Percentiles rank a stretch among this genome's conserved stretches.
These are phyloP conservation scores for Lecanicillium sp. DNA, from an alignment of 2,329 filamentous ascomycete genomes.

Conservation along the genomic window DNA sequence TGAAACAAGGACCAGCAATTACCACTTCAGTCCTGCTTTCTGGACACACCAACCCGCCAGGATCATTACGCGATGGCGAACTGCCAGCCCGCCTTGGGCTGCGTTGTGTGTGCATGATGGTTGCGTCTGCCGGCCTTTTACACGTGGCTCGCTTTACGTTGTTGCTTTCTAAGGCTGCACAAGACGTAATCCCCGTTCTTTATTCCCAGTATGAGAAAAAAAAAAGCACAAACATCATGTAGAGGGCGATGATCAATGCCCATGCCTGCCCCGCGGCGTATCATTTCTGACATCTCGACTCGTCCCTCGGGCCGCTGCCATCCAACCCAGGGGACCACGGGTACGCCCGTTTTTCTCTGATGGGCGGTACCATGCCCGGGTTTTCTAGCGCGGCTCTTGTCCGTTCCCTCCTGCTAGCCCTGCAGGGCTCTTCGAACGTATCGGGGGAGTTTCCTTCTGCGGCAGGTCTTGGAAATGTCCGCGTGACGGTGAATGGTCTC, in stretches of 20 bases:
- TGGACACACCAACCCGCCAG: no score
- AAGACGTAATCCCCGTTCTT: background rate
- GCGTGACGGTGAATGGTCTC: no score
- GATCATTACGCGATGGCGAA: background rate
- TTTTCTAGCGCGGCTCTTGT: background rate
- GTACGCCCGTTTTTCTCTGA: conserved; percentile 11
- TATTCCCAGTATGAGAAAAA: no score
- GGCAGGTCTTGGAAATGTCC: no score
- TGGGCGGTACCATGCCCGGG: no score
- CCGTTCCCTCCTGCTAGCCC: no score
- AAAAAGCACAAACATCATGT: no score
- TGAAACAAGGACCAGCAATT: no score
- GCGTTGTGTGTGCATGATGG: background rate
- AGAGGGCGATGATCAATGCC: background rate
- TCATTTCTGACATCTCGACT: conserved; percentile 11
- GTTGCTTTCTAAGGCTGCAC: no score
- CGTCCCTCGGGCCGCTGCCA: background rate
- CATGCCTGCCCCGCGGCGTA: background rate
- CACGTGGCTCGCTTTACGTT: background rate
- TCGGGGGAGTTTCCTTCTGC: no score
- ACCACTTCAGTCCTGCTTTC: no score
- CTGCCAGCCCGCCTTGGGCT: background rate
- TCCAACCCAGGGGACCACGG: conserved; percentile 3
- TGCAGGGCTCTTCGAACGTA: no score
- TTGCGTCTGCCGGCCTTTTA: background rate